Conservation (phyloP, 805 yeast species). For the Metschnikowia henanensis region DNA sequence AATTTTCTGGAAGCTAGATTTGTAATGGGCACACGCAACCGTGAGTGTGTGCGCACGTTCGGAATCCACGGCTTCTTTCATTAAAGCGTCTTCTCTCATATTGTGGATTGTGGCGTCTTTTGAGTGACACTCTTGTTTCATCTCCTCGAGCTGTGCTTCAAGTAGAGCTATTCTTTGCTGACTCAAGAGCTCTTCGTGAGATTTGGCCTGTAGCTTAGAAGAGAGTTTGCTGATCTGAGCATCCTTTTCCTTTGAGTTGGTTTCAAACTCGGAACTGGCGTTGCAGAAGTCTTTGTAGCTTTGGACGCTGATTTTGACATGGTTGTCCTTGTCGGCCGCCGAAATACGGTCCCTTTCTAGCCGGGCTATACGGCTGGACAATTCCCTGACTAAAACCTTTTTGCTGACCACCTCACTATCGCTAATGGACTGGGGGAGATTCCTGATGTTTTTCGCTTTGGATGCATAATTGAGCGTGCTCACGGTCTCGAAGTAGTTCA, state of each 20-base stretch:
- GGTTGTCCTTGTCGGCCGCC: slow-evolving; percentile 56
- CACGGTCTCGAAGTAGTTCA: slow-evolving; percentile 76
- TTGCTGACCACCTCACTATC: slow-evolving; percentile 45
- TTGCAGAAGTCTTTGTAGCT: slow-evolving; percentile 40
- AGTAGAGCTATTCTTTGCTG: background rate
- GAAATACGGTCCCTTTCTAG: slow-evolving; percentile 62
- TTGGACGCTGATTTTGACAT: slow-evolving; percentile 60
- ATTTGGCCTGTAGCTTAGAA: slow-evolving; percentile 7
- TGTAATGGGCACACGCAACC: background rate
- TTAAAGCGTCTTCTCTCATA: background rate
- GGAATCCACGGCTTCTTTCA: background rate
- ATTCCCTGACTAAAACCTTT: slow-evolving; percentile 53
- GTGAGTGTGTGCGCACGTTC: background rate
- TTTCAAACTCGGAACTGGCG: slow-evolving; percentile 11
- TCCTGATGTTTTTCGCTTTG: slow-evolving; percentile 79
- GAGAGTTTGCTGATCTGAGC: slow-evolving; percentile 8
- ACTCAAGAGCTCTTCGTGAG: background rate
- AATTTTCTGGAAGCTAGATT: background rate
- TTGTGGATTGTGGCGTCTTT: background rate
- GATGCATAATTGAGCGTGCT: slow-evolving; percentile 88
- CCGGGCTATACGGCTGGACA: slow-evolving; percentile 52
- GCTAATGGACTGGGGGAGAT: slow-evolving; percentile 50
- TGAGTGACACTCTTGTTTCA: background rate
- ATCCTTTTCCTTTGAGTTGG: slow-evolving; percentile 12
- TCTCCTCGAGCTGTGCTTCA: background rate